phyloP scores from a whole-genome alignment of 164 flowering plant species.

The Platanus orientalis region DNA sequence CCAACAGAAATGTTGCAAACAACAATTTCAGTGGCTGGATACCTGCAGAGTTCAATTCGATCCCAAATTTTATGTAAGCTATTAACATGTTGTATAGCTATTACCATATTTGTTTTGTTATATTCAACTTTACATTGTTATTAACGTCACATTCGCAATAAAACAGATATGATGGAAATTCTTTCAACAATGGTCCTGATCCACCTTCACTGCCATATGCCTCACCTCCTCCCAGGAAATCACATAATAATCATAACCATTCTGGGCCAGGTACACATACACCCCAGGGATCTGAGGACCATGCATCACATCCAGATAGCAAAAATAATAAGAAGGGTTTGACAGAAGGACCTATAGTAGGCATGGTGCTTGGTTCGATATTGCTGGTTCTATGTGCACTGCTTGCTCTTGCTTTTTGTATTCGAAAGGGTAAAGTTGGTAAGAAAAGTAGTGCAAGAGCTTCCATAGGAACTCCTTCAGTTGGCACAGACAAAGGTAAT shows the following conservation, averaged over 20 bases:
- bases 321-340: constrained; percentile 29
- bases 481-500: constrained; percentile 41
- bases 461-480: constrained; percentile 41
- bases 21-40: constrained; percentile 88
- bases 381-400: constrained; percentile 30
- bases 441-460: constrained; percentile 39
- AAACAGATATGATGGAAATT: constrained; percentile 77
- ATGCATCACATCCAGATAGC: constrained; percentile 22
- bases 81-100: constrained; percentile 1
- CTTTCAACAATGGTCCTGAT: constrained; percentile 80
- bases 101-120: constrained; percentile 5
- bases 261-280: constrained; percentile 31
- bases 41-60: constrained; percentile 63
- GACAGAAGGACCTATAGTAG: constrained; percentile 50
- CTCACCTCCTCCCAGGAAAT: constrained; percentile 67
- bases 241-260: constrained; percentile 34
- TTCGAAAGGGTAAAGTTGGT: constrained; percentile 33
- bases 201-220: constrained; percentile 84
- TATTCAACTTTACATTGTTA: constrained; percentile 5
- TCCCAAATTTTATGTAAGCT: constrained; percentile 69
- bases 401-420: constrained; percentile 53
- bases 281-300: constrained; percentile 27
- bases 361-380: constrained; percentile 56
- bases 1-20: constrained; percentile 76
- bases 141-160: constrained; percentile 11